phyloP scores from a whole-genome alignment of 345 rosid genomes.

The Boechera retrofracta region DNA sequence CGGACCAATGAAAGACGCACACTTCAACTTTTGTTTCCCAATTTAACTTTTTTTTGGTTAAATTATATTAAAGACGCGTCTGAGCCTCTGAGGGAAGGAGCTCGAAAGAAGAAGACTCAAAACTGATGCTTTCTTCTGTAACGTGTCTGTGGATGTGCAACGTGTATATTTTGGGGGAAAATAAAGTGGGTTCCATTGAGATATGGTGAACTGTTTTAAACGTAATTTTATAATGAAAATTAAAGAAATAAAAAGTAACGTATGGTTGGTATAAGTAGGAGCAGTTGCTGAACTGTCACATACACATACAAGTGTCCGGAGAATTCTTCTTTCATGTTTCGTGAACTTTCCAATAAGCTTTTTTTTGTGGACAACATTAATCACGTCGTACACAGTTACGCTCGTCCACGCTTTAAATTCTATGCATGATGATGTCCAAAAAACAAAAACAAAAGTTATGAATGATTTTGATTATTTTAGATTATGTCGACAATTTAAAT shows the following conservation, averaged over 20 bases:
- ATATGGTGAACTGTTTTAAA: conserved; percentile 21
- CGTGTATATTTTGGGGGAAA: conserved; percentile 16
- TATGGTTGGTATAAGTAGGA: conserved; percentile 37
- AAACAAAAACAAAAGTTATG: neutral
- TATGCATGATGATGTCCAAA: too few species aligned
- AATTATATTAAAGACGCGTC: conserved; percentile 22
- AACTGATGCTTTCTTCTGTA: conserved; percentile 5
- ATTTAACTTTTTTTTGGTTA: neutral
- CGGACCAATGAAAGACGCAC: conserved; percentile 34
- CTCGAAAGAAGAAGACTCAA: neutral
- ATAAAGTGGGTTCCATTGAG: conserved; percentile 39
- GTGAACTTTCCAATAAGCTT: conserved; percentile 8
- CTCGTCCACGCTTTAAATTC: neutral
- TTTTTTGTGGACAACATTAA: conserved; percentile 20
- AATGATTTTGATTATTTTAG: neutral
- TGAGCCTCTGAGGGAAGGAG: conserved; percentile 21
- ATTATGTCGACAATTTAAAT: too few species aligned
- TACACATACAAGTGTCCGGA: neutral
- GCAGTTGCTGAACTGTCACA: conserved; percentile 32
- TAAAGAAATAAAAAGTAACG: conserved; percentile 10
- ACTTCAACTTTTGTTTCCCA: neutral
- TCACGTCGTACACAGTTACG: conserved; percentile 15
- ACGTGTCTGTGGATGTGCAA: neutral
- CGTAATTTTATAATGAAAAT: neutral
- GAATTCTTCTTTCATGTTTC: conserved; percentile 23